Conservation (phyloP, 2,329 filamentous ascomycete genomes). For the Tolypocladium endophyticum region DNA sequence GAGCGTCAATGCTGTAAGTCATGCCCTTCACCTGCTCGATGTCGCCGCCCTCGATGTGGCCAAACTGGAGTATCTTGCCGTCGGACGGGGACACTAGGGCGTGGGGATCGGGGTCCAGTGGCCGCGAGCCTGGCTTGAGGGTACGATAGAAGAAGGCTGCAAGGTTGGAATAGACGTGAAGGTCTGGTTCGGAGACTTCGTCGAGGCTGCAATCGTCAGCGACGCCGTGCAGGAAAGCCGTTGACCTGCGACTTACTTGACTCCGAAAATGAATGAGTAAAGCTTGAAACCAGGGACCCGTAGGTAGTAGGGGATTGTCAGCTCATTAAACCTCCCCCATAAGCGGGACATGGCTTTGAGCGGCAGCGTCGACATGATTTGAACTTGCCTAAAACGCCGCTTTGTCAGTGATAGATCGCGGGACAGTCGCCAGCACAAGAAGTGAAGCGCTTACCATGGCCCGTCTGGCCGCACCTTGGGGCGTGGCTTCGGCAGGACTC, state of each 20-base stretch:
- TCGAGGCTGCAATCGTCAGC: conserved; percentile 45
- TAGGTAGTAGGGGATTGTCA: conserved; percentile 78
- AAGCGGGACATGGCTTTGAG: conserved; percentile 81
- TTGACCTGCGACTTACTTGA: conserved; percentile 41
- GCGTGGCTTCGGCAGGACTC: conserved; percentile 36
- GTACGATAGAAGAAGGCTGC: conserved; percentile 95
- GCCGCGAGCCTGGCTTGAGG: conserved; percentile 78
- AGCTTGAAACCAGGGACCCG: conserved; percentile 85
- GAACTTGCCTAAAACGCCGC: conserved; percentile 56
- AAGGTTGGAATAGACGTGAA: conserved; percentile 84
- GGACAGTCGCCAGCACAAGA: too few relatives aligned
- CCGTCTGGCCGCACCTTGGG: conserved; percentile 67
- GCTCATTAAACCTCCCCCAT: conserved; percentile 87
- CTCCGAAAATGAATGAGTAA: conserved; percentile 86
- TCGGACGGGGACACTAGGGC: conserved; percentile 83
- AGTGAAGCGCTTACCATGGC: conserved; percentile 51
- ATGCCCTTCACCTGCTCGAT: conserved; percentile 99
- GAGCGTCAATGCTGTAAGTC: conserved; percentile 90
- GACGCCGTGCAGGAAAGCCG: too few relatives aligned
- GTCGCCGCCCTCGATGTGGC: conserved; percentile 82
- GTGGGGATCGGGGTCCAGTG: conserved; percentile 70
- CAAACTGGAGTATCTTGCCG: conserved; percentile 83
- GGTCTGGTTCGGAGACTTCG: conserved; percentile 79
- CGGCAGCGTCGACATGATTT: conserved; percentile 86
- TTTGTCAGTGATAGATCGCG: background rate